Base-by-base conservation (phyloP, 768 basidiomycete species). In the Xerocomus brunneocitrinus region DNA sequence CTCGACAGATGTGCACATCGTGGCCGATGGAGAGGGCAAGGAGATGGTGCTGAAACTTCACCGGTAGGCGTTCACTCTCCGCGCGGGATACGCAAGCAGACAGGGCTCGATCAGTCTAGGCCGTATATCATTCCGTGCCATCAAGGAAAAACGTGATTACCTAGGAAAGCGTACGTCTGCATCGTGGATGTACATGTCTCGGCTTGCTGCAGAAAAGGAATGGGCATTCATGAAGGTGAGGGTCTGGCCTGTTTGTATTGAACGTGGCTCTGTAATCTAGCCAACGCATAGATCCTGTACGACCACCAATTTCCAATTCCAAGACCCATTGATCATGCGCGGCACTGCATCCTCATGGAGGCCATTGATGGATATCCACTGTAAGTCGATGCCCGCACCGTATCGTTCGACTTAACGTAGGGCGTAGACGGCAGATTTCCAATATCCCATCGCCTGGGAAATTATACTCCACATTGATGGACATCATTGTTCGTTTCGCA, bases 111-210 rank as follows among this genome's bases (percentile, higher is more conserved):
- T 14, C 67, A 98, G 97, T 39, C 80, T 98, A 16, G 97, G 97
- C 32, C 89, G 97, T n/a, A 84, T 98, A 61, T 98, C 95, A 0
- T 99, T 99, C 74, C 86, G 97, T 39, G 85, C 92, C 0, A 93
- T 99, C 74, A 99, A 99, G 72, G 80, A 87, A 62, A 98, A 98
- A 66, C 79, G 97, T 55, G 97, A 99, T 66, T 99, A 98, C 67
- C 75, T 99, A 51, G 92, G 95, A 24, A 95, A 94, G 70, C 82
- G 97, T 39, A 93, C 93, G 71, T 91, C 88, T 16, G 95, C 97
- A 1, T 91, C 91, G 16, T 99, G 97, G 97, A 97, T 98, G 94
- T 98, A 98, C 72, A 91, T 99, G 91, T 95, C 92, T 22, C 82
- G 97, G 22, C 73, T 99, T 43, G 88, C 95, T 16, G 97, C 97